Evolutionary conservation across 768 basidiomycete genomes (phyloP), one percentile per base, ranked within the genome.

Genomic region (Sarcomyxa edulis): DNA sequence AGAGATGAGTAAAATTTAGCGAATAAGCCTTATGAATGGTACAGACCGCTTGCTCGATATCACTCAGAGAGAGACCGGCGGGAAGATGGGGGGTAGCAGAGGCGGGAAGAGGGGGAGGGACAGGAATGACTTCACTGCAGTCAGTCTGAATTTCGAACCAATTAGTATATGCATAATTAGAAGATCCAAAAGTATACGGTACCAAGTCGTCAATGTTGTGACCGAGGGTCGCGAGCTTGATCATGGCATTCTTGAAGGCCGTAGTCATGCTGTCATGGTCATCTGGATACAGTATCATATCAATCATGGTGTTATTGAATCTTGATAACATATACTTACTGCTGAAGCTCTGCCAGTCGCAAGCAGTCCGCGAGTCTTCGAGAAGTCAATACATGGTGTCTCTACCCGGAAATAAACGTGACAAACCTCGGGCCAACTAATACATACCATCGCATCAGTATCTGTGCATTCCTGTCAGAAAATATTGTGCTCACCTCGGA

Each of bases 81-180:
- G 51, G 51, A 7, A 53, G 36, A 31, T 44, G 45, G 21, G 59
- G 56, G 3, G 3, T 28, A 3, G 29, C 24, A n/a, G n/a, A n/a
- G 35, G 50, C 38, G 19, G 40, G 33, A 19, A 54, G 32, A 7
- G 42, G 37, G 8, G 31, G 37, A 19, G 51, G 48, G 12, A 43
- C 37, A 20, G 62, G 63, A 19, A 64, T 60, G 30, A 62, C 58
- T 14, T 64, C 61, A 4, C 61, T 62, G 50, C 64, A 66, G 48
- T 64, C 65, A 23, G 58, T 42, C 35, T n/a, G n/a, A n/a, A n/a
- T n/a, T n/a, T n/a, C n/a, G n/a, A n/a, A n/a, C n/a, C n/a, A n/a
- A n/a, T n/a, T n/a, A n/a, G n/a, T n/a, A n/a, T n/a, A n/a, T n/a
- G n/a, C n/a, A n/a, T n/a, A n/a, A n/a, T n/a, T n/a, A n/a, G n/a